Base-by-base conservation (phyloP, 2,329 filamentous ascomycete species). In the Akanthomyces muscarius region DNA sequence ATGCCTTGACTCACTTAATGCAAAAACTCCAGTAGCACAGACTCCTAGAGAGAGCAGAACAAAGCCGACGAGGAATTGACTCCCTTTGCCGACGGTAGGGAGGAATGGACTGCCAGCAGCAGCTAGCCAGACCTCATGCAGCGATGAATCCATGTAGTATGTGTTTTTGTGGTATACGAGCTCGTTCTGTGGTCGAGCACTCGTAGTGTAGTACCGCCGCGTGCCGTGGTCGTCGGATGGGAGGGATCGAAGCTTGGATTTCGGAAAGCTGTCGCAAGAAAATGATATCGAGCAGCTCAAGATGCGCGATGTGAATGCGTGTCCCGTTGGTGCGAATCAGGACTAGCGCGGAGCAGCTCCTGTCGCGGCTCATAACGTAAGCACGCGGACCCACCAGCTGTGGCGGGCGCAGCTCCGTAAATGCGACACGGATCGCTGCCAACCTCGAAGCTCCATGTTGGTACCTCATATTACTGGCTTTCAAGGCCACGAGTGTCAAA, bases 61-160 rank as follows among this genome's bases (percentile, higher is more conserved):
- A 77, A 93, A 94, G 72, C 87, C 93, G 68, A 97, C 81, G 69
- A 85, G 79, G 80, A 97, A 95, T 70, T 98, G 95, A 74, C 81
- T 87, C 72, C 87, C 85, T 81, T 98, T 98, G 75, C 85, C 84
- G 71, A 98, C 80, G 63, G 86, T 75, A 66, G 94, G 92, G 70
- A 88, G 78, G 80, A 95, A 98, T 66, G 92, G 91, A 81, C 87
- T 90, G 83, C 87, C 86, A 78, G 90, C 86, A 80, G 93, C 91
- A 83, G 91, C 90, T 84, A 96, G 89, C 94, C 94, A 98, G 81
- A 96, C 85, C 77, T 95, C 87, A 79, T 89, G 87, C 77, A 96
- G 82, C 83, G 90, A 91, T 73, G 87, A 86, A 85, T 90, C 88
- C 88, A 91, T 90, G 80, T 81, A 82, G 74, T 66, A 63, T 48